Evolutionary conservation across 371 early-diverging fungal species (phyloP).

Genomic region (Saksenaea oblongispora): DNA sequence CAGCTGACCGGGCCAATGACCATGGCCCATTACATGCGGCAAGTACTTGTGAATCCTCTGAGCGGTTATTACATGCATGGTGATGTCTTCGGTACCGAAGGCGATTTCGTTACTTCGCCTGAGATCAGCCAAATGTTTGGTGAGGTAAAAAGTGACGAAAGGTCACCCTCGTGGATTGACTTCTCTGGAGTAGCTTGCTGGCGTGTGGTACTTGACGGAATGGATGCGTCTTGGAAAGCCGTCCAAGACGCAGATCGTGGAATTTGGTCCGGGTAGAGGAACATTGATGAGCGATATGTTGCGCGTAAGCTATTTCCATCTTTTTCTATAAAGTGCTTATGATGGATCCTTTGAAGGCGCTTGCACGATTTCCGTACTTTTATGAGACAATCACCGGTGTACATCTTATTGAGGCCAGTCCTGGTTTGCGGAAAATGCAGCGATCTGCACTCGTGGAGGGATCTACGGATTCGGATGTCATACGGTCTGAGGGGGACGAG

Average conservation of each 20-base stretch:
- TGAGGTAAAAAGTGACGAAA: constrained; percentile 61
- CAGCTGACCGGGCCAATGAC: constrained; percentile 85
- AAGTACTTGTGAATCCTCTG: constrained; percentile 83
- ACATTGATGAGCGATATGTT: constrained; percentile 94
- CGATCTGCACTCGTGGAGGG: constrained; percentile 46
- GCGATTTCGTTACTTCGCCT: constrained; percentile 95
- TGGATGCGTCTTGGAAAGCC: constrained; percentile 71
- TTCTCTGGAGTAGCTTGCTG: constrained; percentile 54
- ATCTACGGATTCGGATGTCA: constrained; percentile 45
- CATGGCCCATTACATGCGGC: constrained; percentile 86
- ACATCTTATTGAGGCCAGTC: constrained; percentile 86
- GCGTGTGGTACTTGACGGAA: constrained; percentile 78
- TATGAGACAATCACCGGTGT: constrained; percentile 63
- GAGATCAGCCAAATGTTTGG: constrained; percentile 98
- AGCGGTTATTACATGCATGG: constrained; percentile 92
- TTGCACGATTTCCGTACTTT: constrained; percentile 69
- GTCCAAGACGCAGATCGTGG: constrained; percentile 69
- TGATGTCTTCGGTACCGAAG: constrained; percentile 91
- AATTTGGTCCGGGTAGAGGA: constrained; percentile 95
- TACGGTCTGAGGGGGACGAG: constrained; percentile 27
- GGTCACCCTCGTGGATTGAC: neutral
- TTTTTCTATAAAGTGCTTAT: neutral
- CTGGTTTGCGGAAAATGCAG: constrained; percentile 75
- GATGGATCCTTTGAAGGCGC: constrained; percentile 43
- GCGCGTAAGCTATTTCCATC: constrained; percentile 52